phyloP scores from a whole-genome alignment of 345 rosid genomes.

The Erysimum cheiranthoides region DNA sequence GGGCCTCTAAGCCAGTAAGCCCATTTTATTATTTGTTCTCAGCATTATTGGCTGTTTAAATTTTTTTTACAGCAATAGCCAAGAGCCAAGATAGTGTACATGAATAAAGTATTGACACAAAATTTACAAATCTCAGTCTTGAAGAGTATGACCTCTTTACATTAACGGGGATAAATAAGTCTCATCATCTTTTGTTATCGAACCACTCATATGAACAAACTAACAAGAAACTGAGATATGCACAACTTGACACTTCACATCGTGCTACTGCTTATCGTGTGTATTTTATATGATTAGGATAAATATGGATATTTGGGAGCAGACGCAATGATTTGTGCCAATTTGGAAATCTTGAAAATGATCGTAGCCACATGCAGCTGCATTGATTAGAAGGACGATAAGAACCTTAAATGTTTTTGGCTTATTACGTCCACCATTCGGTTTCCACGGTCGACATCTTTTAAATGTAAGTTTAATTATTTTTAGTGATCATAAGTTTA shows the following conservation, averaged over 20 bases:
- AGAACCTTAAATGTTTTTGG: constrained; percentile 6
- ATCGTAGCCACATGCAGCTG: constrained; percentile 26
- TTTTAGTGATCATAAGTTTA: not conserved
- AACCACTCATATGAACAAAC: not conserved
- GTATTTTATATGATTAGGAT: constrained; percentile 15
- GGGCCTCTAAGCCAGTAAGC: constrained; percentile 4
- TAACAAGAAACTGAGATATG: constrained; percentile 1
- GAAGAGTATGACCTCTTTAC: not conserved
- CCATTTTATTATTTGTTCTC: not conserved
- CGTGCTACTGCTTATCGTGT: not conserved
- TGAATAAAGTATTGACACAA: not conserved
- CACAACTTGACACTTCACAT: constrained; percentile 24
- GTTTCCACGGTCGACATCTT: constrained; percentile 10
- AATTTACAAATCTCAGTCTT: not conserved
- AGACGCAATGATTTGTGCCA: constrained; percentile 27
- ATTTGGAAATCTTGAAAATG: constrained; percentile 3
- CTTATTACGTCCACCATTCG: constrained; percentile 24
- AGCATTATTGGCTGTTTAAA: not conserved
- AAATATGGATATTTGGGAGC: constrained; percentile 11
- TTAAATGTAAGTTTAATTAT: not conserved
- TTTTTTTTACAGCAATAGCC: not conserved
- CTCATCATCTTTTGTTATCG: not conserved
- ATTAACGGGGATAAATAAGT: not conserved
- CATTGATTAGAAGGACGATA: constrained; percentile 19
- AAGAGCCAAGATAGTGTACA: not conserved